A percentile compares a stretch with the other conserved stretches of the same genome.
Conservation (phyloP, 2,329 filamentous ascomycete genomes). For the Fusarium sp. region DNA sequence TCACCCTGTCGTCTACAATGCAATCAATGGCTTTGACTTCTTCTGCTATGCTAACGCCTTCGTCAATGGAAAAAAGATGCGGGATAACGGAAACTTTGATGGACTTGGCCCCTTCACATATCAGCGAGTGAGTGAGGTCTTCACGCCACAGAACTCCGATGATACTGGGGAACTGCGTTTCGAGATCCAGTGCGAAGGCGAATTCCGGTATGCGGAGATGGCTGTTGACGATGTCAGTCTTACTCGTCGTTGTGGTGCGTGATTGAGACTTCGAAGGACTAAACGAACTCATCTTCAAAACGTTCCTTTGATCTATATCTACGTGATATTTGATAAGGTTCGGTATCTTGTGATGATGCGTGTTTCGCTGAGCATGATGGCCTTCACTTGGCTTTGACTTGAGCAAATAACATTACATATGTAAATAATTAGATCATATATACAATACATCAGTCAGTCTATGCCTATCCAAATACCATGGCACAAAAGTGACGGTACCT, state of each 20-base stretch:
- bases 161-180: background rate
- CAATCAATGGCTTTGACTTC: background rate
- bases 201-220: background rate
- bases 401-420: background rate
- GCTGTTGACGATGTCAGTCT: background rate
- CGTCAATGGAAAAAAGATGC: background rate
- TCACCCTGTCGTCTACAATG: background rate
- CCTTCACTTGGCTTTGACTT: background rate
- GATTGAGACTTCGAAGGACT: background rate
- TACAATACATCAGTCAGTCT: background rate
- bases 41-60: background rate
- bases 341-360: background rate
- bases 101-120: background rate
- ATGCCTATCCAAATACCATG: background rate
- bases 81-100: background rate
- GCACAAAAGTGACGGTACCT: background rate
- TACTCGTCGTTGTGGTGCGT: background rate
- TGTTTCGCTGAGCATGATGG: background rate
- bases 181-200: background rate
- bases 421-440: background rate
- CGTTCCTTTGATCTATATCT: accelerated
- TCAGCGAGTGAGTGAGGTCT: background rate
- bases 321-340: background rate
- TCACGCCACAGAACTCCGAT: background rate
- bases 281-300: background rate